Evolutionary conservation across 768 basidiomycete genomes (phyloP), one percentile per base, ranked within the genome.

Genomic region (Fomitopsis pulvina): DNA sequence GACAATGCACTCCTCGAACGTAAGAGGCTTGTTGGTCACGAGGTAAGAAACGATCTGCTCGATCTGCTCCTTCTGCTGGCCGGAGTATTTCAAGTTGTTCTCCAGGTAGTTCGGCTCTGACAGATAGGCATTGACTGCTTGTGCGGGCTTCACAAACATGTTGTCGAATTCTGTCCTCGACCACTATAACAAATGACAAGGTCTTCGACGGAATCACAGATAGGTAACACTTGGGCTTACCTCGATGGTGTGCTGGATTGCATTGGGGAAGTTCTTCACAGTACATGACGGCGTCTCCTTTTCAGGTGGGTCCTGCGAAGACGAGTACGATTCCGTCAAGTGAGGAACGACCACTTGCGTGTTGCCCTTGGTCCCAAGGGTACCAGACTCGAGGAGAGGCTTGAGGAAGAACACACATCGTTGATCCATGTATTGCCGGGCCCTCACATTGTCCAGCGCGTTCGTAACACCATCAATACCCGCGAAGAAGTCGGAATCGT

Each of bases 361-460:
- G 67, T 98, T 99, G 55, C 92, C 96, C 71, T 98, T 97, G 30
- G 96, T 99, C 47, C 96, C 96, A 52, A 99, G 80, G 16, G 96
- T 99, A 8, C 96, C 96, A 12, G 96, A 97, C 60, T 99, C 96
- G 38, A 99, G 78, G 18, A 99, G 74, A 27, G 96, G 92, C 64
- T 98, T 99, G 65, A 85, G 78, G 70, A 90, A 97, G 73, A 97
- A 90, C 32, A 99, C 87, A 62, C 96, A 98, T 48, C 96, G 87
- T 61, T 92, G 87, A 63, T 99, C 96, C 95, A 99, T 97, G 71
- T 99, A 98, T 87, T 62, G 67, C 92, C 94, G 91, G 56, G 96
- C 93, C 73, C 88, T 81, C 42, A 98, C 84, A 55, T 99, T 99
- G 71, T 99, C 96, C 44, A 99, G 71, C 25, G 96, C 96, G 65